Evolutionary conservation across 371 early-diverging fungal genomes (phyloP), one percentile per base, ranked within the genome.

Genomic region (Mucor circinelloides): DNA sequence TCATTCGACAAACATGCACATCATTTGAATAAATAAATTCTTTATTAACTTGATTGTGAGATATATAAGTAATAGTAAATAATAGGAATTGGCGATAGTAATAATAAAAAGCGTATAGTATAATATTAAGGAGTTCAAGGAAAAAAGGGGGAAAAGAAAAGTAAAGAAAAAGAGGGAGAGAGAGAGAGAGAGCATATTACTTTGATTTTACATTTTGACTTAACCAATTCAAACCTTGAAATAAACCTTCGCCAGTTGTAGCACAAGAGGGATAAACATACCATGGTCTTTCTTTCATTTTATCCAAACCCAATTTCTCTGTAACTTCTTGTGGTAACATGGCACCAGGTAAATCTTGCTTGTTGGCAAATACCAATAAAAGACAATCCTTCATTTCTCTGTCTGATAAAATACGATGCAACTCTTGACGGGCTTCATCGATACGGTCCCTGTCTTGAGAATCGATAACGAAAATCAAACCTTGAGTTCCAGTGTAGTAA

Each of bases 181-280:
- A 15, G 32, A 10, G 19, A 23, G 27, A 21, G 15, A n/a, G 8
- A 42, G 10, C 12, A 27, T 31, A 55, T 64, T 57, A 69, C 59
- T 65, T 68, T 59, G 88, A 82, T 78, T 93, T 92, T 74, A 92
- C 88, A 73, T 94, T 93, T 77, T 92, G 89, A 78, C 91, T 92
- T 81, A 94, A 83, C 95, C 95, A 94, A 70, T 87, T 89, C 68
- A 94, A 82, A 21, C 94, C 95, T 72, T 94, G 94, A 76, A 89
- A 90, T 48, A 94, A 80, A 60, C 95, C 95, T 66, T 94, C 94
- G 44, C 95, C 95, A 9, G 91, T 91, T n/a, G 91, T 91, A 1
- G 94, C 95, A 66, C 93, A 93, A 10, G 93, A 89, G 55, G 93
- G 91, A 75, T 92, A 92, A 63, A 94, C 91, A 76, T 91, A 91